phyloP scores from a whole-genome alignment of 495 filamentous ascomycete species.

The Hapsidospora chrysogenum region DNA sequence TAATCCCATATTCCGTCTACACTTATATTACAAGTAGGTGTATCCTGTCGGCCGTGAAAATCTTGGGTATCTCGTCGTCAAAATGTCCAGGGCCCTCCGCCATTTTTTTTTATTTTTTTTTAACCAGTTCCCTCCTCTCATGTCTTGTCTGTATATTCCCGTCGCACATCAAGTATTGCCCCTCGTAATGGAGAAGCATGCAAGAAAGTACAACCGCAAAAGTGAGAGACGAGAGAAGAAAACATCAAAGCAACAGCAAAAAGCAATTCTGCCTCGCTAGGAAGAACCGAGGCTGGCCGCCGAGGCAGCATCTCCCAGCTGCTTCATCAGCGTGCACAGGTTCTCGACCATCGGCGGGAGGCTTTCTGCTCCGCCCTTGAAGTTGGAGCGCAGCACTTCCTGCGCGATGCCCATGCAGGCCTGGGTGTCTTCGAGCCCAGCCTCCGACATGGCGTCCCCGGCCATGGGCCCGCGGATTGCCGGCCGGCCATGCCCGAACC shows the following conservation, averaged over 20 bases:
- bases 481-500: conserved; percentile 24
- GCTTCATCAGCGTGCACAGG: conserved; percentile 35
- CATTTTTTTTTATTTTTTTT: too few species aligned
- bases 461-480: conserved; percentile 16
- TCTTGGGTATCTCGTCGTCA: too few species aligned
- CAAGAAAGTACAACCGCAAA: too few species aligned
- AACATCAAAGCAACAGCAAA: neutral
- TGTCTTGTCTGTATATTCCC: too few species aligned
- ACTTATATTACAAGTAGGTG: too few species aligned
- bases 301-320: conserved; percentile 26
- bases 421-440: conserved; percentile 21
- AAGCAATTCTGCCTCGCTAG: too few species aligned
- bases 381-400: conserved; percentile 29
- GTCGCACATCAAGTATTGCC: too few species aligned
- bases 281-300: conserved; percentile 14
- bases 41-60: too few species aligned
- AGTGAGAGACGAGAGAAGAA: neutral
- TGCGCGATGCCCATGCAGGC: conserved; percentile 29
- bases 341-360: conserved; percentile 54
- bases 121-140: too few species aligned
- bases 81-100: too few species aligned
- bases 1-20: too few species aligned
- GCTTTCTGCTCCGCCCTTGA: conserved; percentile 52
- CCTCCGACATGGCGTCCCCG: conserved; percentile 3
- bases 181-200: too few species aligned